These are phyloP conservation scores for Penicillium maclennaniae DNA, from an alignment of 495 filamentous ascomycete genomes.

Conservation along the genomic window DNA sequence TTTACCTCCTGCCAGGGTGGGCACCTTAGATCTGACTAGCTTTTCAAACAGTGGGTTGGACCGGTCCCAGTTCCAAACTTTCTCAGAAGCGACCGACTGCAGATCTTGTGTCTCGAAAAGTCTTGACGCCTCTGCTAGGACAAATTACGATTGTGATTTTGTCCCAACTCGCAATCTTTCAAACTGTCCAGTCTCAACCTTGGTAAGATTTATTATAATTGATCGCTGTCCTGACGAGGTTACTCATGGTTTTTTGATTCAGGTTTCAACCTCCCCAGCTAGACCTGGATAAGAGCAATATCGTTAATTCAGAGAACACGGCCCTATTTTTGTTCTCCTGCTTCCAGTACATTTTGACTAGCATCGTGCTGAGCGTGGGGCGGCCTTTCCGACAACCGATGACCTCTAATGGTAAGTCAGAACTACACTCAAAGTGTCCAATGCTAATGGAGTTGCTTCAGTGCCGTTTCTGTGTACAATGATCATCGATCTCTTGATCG, in stretches of 20 bases:
- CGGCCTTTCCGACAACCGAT: constrained; percentile 83
- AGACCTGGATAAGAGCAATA: constrained; percentile 70
- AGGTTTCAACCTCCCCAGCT: constrained; percentile 79
- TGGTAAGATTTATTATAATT: constrained; percentile 53
- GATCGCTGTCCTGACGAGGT: no score
- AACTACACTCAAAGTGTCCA: no score
- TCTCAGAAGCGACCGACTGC: constrained; percentile 85
- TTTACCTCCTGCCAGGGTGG: not conserved
- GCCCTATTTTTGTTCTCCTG: constrained; percentile 83
- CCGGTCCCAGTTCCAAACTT: constrained; percentile 73
- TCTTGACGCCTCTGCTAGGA: constrained; percentile 82
- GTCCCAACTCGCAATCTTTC: constrained; percentile 71
- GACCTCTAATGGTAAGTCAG: constrained; percentile 66
- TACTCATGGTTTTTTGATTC: constrained; percentile 9
- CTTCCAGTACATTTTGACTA: constrained; percentile 90
- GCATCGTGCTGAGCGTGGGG: constrained; percentile 83
- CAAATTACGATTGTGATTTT: constrained; percentile 80
- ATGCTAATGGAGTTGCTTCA: constrained; percentile 10
- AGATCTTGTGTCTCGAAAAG: constrained; percentile 88
- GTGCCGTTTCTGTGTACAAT: constrained; percentile 78
- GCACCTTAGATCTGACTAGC: not conserved
- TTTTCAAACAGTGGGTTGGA: constrained; percentile 76
- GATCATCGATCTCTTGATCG: constrained; percentile 58
- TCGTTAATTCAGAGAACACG: constrained; percentile 89
- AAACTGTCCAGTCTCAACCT: constrained; percentile 65